Evolutionary conservation across 805 yeast genomes (phyloP).

Genomic region (Zygosaccharomyces kombuchaensis): DNA sequence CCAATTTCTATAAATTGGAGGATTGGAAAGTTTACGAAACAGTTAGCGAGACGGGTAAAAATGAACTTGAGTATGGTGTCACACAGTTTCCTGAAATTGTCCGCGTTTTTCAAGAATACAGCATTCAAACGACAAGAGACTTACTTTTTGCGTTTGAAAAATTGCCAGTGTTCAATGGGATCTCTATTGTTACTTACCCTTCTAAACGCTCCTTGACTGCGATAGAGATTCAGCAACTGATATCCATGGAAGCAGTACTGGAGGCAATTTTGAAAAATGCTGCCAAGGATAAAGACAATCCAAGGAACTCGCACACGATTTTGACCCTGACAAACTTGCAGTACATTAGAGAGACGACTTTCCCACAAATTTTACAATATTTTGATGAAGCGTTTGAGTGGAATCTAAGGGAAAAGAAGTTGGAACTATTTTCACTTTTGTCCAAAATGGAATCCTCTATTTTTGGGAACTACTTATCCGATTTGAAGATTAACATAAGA

Average conservation of each 20-base stretch:
- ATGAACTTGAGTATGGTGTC: slow-evolving; percentile 31
- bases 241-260: slow-evolving; percentile 44
- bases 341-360: slow-evolving; percentile 41
- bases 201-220: slow-evolving; percentile 37
- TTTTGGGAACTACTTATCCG: slow-evolving; percentile 49
- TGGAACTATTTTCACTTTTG: slow-evolving; percentile 43
- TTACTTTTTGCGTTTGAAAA: slow-evolving; percentile 34
- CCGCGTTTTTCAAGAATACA: slow-evolving; percentile 32
- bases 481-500: slow-evolving; percentile 42
- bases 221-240: slow-evolving; percentile 39
- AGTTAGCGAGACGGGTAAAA: slow-evolving; percentile 11
- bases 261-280: slow-evolving; percentile 41
- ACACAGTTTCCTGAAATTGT: slow-evolving; percentile 39
- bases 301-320: slow-evolving; percentile 44
- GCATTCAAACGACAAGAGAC: slow-evolving; percentile 34
- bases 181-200: slow-evolving; percentile 37
- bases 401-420: slow-evolving; percentile 39
- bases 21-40: slow-evolving; percentile 37
- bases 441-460: slow-evolving; percentile 49
- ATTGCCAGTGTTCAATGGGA: slow-evolving; percentile 35
- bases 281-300: slow-evolving; percentile 38
- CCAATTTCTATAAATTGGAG: slow-evolving; percentile 38
- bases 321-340: slow-evolving; percentile 53
- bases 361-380: slow-evolving; percentile 46
- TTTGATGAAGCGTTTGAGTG: slow-evolving; percentile 51